These are phyloP conservation scores for sorghum (Sorghum bicolor) DNA, from an alignment of 176 grass and related monocot genomes.

Conservation along the genomic window DNA sequence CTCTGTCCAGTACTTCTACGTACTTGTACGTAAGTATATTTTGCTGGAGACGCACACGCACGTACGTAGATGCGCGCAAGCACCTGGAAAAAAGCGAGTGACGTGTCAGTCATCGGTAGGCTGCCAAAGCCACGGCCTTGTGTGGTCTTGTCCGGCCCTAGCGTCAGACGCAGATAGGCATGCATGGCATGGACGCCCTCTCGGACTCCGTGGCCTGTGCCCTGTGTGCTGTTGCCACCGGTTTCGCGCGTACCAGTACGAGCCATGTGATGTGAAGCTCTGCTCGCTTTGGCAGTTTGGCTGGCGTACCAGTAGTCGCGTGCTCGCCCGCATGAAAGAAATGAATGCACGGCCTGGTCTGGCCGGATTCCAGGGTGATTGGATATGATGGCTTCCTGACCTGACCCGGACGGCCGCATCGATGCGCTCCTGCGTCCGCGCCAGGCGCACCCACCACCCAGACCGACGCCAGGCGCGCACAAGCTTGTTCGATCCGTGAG, in stretches of 20 bases:
- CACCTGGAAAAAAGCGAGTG: conserved; percentile 32
- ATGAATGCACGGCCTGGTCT: conserved; percentile 24
- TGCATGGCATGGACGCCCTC: conserved; percentile 23
- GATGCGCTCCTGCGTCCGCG: conserved; percentile 8
- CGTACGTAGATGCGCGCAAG: not conserved
- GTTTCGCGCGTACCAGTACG: conserved; percentile 2
- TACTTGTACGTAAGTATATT: not conserved
- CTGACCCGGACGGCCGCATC: conserved; percentile 9
- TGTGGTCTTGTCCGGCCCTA: conserved; percentile 59
- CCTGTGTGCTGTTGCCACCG: not conserved
- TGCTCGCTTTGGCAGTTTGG: not conserved
- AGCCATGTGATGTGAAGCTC: conserved; percentile 12
- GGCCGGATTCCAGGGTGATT: conserved; percentile 38
- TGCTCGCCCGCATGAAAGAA: not conserved
- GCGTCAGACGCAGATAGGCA: conserved; percentile 10
- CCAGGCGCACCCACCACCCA: not conserved
- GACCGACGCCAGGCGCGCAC: not conserved
- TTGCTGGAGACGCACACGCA: not conserved
- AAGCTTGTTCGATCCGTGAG: conserved; percentile 23
- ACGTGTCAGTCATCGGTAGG: conserved; percentile 67
- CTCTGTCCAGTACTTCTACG: not conserved
- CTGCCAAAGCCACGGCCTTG: conserved; percentile 42
- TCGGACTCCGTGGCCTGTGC: conserved; percentile 21
- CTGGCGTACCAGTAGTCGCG: not conserved
- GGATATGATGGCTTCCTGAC: conserved; percentile 4